Conservation (phyloP, 495 filamentous ascomycete species). For the Neurospora sp. region DNA sequence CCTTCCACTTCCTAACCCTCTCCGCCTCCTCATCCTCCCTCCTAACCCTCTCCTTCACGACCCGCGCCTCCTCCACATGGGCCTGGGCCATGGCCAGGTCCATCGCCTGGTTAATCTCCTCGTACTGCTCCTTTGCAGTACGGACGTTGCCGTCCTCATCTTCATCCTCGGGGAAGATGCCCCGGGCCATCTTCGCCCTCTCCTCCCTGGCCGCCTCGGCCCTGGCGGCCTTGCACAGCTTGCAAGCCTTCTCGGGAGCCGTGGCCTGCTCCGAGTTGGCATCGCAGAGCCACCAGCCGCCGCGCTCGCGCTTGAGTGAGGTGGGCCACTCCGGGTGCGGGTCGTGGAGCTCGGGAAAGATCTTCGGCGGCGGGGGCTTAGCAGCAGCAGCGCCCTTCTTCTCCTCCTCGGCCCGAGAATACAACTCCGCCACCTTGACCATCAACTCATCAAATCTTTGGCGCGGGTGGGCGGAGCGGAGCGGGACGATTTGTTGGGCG, state of each 20-base stretch:
- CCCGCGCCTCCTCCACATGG: background rate
- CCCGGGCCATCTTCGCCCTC: background rate
- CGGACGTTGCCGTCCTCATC: background rate
- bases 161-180: background rate
- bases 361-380: constrained; percentile 16
- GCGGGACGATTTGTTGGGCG: constrained; percentile 1
- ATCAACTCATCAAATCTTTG: constrained; percentile 7
- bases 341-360: constrained; percentile 18
- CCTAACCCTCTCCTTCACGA: background rate
- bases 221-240: constrained; percentile 12
- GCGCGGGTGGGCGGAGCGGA: constrained; percentile 3
- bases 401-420: background rate
- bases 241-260: constrained; percentile 21
- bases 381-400: background rate
- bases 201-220: background rate
- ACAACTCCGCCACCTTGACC: constrained; percentile 1
- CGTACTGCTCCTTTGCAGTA: background rate
- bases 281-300: constrained; percentile 33
- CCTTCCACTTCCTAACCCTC: background rate
- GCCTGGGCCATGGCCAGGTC: background rate
- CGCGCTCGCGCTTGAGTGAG: constrained; percentile 8
- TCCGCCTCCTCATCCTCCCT: background rate
- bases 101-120: background rate
- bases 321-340: constrained; percentile 20
- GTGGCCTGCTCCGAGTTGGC: background rate